Percentiles rank a stretch among this genome's conserved stretches.
phyloP scores from a whole-genome alignment of 106 monocot genomes.

The Dendrobium officinale region DNA sequence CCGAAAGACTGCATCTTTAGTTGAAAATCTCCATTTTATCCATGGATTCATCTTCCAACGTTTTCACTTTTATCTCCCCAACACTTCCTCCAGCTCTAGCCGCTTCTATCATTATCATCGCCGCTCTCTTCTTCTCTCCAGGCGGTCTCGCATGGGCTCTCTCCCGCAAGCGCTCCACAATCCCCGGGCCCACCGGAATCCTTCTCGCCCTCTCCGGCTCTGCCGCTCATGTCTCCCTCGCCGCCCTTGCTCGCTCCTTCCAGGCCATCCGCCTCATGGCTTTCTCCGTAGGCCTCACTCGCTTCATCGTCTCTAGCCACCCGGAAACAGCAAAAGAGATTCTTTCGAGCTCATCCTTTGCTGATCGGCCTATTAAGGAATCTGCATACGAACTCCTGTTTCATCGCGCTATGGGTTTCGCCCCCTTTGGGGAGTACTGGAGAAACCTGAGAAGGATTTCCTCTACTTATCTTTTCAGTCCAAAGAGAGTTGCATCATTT shows the following conservation, averaged over 20 bases:
- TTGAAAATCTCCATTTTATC: background rate
- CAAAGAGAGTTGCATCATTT: conserved; percentile 5
- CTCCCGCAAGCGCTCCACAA: background rate
- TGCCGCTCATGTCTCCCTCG: conserved; percentile 4
- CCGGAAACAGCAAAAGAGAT: conserved; percentile 22
- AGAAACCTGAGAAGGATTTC: conserved; percentile 15
- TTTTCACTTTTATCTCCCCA: background rate
- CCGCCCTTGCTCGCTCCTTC: background rate
- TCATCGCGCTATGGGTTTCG: conserved; percentile 20
- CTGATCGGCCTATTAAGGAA: conserved; percentile 18
- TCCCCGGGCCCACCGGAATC: conserved; percentile 8
- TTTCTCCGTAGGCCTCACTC: conserved; percentile 23
- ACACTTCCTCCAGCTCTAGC: conserved; percentile 3
- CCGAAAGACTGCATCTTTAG: background rate
- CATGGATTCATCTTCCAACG: background rate
- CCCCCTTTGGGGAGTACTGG: conserved; percentile 24
- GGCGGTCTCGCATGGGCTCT: conserved; percentile 18
- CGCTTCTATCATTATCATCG: background rate
- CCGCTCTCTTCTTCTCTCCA: conserved; percentile 3
- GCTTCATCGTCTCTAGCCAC: conserved; percentile 16
- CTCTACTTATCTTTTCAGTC: conserved; percentile 13
- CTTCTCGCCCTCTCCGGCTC: background rate
- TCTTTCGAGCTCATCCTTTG: conserved; percentile 12
- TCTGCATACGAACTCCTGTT: conserved; percentile 18
- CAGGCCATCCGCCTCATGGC: conserved; percentile 15